These are phyloP conservation scores for Trichophyton rubrum DNA, from an alignment of 2,329 filamentous ascomycete species.

Conservation along the genomic window DNA sequence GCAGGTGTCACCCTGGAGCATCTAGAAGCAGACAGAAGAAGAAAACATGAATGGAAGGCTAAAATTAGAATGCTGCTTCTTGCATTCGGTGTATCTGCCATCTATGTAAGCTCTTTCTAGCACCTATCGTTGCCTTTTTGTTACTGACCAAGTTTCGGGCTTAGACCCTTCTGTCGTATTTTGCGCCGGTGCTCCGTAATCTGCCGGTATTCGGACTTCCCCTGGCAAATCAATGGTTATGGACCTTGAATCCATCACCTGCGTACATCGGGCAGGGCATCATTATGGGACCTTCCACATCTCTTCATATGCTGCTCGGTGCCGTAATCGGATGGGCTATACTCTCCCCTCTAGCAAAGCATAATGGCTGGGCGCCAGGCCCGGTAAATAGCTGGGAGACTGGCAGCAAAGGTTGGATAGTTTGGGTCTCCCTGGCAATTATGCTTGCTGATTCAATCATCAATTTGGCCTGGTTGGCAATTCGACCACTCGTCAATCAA, in stretches of 20 bases:
- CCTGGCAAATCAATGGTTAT: constrained; percentile 72
- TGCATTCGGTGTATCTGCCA: constrained; percentile 48
- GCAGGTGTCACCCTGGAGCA: constrained; percentile 19
- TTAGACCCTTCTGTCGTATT: constrained; percentile 76
- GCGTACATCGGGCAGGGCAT: constrained; percentile 96
- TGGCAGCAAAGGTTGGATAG: constrained; percentile 96
- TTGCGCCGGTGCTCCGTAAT: constrained; percentile 70
- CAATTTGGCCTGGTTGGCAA: constrained; percentile 66
- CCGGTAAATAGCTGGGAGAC: constrained; percentile 76
- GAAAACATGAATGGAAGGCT: constrained; percentile 46
- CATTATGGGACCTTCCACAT: constrained; percentile 95
- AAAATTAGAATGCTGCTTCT: constrained; percentile 49
- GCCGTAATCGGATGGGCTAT: constrained; percentile 83
- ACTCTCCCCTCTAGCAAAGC: constrained; percentile 77
- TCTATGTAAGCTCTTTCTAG: constrained; percentile 31
- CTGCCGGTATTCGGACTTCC: constrained; percentile 72
- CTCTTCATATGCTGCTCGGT: constrained; percentile 86
- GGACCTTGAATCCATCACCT: constrained; percentile 93
- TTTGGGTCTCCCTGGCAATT: constrained; percentile 90
- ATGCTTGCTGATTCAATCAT: constrained; percentile 92
- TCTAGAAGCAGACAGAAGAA: constrained; percentile 12
- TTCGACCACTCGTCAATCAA: constrained; percentile 48
- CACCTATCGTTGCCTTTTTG: background rate
- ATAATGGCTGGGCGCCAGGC: constrained; percentile 77
- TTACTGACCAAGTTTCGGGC: background rate